Base-by-base conservation (phyloP, 2,329 filamentous ascomycete genomes). In the Fonsecaea nubica region DNA sequence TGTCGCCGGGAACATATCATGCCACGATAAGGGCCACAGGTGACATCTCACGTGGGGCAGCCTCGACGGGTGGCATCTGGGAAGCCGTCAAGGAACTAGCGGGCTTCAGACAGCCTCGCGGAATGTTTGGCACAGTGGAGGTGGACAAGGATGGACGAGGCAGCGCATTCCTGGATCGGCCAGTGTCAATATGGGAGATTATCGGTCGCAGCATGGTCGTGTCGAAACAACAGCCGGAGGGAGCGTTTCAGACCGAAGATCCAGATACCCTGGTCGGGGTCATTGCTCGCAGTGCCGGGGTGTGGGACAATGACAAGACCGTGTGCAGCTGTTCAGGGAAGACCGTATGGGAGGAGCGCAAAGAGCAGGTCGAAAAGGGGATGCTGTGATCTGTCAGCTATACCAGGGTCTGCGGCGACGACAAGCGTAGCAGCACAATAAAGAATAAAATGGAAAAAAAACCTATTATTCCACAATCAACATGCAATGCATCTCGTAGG, bases 291-390 rank as follows among this genome's bases (percentile, higher is more conserved):
- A 97, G 93, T 78, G 94, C 95, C 15, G 95, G 95, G n/a, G 90
- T 97, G 68, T 99, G 95, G 95, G 94, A 97, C 78, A 97, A 99
- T 74, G 92, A 97, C 77, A 99, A 98, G 85, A 97, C 92, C 54
- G 94, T 99, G 5, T 99, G 95, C 78, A 97, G 93, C 56, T 99
- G 95, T 80, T 96, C 93, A 42, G 95, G 95, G 3, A 98, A 98
- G 87, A 98, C 93, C 64, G 87, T 99, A 10, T 99, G 95, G 95
- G 91, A 99, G 80, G 95, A 99, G 84, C 88, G 95, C 73, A 89
- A 90, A 80, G 93, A 97, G 75, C 92, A 97, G 81, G 88, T 93
- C 50, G 85, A 86, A 72, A 93, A 92, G 81, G 95, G 95, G 2
- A 98, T 99, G 92, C 81, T 95, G 73, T 97, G 79, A 88, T 71